These are phyloP conservation scores for Symbiodinium natans DNA, from an alignment of 73 alveolate genomes.

Conservation along the genomic window DNA sequence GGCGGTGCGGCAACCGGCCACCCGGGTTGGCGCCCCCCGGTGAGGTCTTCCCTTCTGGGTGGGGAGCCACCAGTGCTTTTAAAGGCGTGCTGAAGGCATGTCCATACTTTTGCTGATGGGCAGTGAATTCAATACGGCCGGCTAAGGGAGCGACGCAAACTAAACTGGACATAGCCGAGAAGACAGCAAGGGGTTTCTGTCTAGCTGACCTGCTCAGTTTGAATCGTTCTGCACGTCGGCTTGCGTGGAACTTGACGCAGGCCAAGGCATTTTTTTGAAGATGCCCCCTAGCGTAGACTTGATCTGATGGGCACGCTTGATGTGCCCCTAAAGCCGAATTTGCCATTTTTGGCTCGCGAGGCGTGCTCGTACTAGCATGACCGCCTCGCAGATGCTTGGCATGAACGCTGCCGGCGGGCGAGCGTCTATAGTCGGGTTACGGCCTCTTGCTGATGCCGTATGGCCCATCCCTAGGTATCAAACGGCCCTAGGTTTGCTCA, in stretches of 20 bases:
- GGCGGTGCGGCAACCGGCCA: background rate
- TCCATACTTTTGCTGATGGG: background rate
- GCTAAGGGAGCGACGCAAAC: background rate
- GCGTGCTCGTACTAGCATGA: background rate
- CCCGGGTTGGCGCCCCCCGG: background rate
- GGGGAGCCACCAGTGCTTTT: too few relatives aligned
- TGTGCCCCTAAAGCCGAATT: background rate
- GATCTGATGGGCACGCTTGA: background rate
- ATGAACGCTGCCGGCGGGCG: background rate
- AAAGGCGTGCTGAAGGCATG: background rate
- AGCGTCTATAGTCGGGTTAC: background rate
- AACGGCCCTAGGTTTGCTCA: background rate
- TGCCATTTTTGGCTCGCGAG: background rate
- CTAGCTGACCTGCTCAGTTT: background rate
- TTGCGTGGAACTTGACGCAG: background rate
- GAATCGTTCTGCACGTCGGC: background rate
- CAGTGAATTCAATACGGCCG: background rate
- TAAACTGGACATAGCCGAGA: too few relatives aligned
- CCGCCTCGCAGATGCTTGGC: background rate
- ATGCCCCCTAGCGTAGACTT: background rate
- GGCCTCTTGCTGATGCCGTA: background rate
- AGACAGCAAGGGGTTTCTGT: background rate
- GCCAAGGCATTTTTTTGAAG: background rate
- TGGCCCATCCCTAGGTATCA: too few relatives aligned
- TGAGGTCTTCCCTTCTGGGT: too few relatives aligned